Base-by-base conservation (phyloP, 441 rosid species). In the Adansonia rubrostipa region DNA sequence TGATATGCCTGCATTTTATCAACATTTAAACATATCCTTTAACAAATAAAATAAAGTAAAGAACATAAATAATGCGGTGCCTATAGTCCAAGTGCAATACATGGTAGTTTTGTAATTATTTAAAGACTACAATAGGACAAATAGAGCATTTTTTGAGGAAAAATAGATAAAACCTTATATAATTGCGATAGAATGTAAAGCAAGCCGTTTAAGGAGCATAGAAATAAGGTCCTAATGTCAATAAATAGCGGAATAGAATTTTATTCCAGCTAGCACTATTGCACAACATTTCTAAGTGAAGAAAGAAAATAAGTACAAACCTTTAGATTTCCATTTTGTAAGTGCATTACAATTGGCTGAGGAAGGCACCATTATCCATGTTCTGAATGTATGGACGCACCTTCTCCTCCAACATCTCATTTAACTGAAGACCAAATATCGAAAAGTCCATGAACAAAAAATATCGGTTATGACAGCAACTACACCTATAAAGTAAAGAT, bases 321-420 rank as follows among this genome's bases (percentile, higher is more conserved):
- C 75, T 72, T 72, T 36, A 54, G 75, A 72, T 72, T 72, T 2
- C 75, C 85, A 63, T 82, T 80, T 76, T 86, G 88, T 2, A 93
- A 75, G 58, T 82, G 87, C 44, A 91, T 74, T 74, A 93, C 48
- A 48, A 95, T 92, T 61, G 93, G 93, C 36, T 57, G 88, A 45
- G 94, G 86, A 81, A 93, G 74, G 84, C 87, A 15, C 75, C 74
- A 20, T 68, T 86, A 73, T 82, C 85, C 0, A 78, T 75, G 40
- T 90, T 88, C 85, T 89, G 86, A 69, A 87, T 68, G 86, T 78
- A 91, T 3, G 97, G 98, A 45, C 84, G 87, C 69, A 92, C 93
- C 87, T 95, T 93, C 88, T 95, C 94, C 86, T 87, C 94, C 87
- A 95, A 80, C 88, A 92, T 85, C 78, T 93, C 91, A 74, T 89